phyloP scores from a whole-genome alignment of 208 protist genomes.

The Tritrichomonas foetus region DNA sequence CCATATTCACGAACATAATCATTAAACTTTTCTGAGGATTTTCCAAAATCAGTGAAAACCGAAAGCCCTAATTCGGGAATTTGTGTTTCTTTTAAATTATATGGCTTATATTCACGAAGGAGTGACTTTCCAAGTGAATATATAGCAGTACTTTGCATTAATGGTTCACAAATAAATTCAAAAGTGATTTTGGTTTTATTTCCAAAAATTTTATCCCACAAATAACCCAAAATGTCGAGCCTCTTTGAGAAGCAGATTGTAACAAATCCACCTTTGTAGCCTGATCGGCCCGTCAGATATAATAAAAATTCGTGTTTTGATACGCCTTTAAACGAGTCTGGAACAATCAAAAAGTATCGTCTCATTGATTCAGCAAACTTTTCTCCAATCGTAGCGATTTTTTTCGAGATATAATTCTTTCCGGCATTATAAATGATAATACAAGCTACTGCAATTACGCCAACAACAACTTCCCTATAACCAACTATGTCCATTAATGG shows the following conservation, averaged over 20 bases:
- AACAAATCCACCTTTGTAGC: not conserved
- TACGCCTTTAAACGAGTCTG: not conserved
- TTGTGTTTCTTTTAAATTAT: not conserved
- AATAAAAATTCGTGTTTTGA: not conserved
- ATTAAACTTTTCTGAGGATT: not conserved
- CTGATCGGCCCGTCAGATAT: not conserved
- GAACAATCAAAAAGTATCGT: not conserved
- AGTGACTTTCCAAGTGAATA: not conserved
- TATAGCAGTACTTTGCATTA: not conserved
- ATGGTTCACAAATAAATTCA: constrained; percentile 13
- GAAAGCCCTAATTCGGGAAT: not conserved
- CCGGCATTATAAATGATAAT: not conserved
- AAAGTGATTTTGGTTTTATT: not conserved
- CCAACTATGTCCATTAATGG: not conserved
- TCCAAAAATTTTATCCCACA: not conserved
- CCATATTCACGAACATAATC: not conserved
- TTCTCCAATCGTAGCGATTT: not conserved
- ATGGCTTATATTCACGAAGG: not conserved
- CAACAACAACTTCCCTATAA: not conserved
- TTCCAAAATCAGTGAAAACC: not conserved
- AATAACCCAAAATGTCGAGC: not conserved
- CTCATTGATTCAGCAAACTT: not conserved
- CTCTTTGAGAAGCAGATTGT: not conserved
- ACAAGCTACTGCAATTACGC: not conserved
- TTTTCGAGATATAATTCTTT: not conserved